Evolutionary conservation across 192 early-diverging fungal genomes (phyloP), one percentile per base, ranked within the genome.

Genomic region (Gaertneriomyces semiglobifer): DNA sequence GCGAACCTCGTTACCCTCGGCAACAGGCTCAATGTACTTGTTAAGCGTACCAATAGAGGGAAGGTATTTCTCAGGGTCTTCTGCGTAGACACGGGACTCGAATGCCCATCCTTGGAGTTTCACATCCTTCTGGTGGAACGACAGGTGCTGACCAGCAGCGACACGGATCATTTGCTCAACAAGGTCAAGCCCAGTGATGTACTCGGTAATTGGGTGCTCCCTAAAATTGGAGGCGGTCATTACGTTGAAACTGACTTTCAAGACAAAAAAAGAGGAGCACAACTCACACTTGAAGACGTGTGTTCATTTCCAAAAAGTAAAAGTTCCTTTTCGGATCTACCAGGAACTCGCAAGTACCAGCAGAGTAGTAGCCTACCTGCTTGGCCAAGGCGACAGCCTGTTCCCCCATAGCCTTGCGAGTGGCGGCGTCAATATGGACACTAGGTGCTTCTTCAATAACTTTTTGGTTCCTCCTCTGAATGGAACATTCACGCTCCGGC

Each of bases 401-500:
- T 43, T 73, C 78, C 14, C 78, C 78, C 78, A 79, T 79, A 14
- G 74, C 74, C 46, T 71, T 73, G 41, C 78, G 55, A 14, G 78
- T 79, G 0, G 71, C 74, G 7, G 11, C 44, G 48, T 77, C 71
- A 47, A 74, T 48, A 16, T 66, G 62, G 46, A 62, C 52, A 80
- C 85, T 88, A n/a, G 93, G 93, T 0, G 93, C 91, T 79, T 98
- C 97, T 78, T 99, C 95, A 58, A 99, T 93, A 61, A 93, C 93
- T 81, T 99, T 99, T 79, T 99, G 96, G 74, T 98, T 96, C 40
- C 96, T 89, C 61, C 96, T 87, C 83, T 99, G 96, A 40, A 99
- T 94, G 8, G 94, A 96, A 74, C 95, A 99, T 78, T 99, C 96
- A 53, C 95, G 84, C 76, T 97, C 95, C 4, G 93, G 93, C 45